Evolutionary conservation across 352 stramenopile species (phyloP).

Genomic region (Pythium brachiatum): DNA sequence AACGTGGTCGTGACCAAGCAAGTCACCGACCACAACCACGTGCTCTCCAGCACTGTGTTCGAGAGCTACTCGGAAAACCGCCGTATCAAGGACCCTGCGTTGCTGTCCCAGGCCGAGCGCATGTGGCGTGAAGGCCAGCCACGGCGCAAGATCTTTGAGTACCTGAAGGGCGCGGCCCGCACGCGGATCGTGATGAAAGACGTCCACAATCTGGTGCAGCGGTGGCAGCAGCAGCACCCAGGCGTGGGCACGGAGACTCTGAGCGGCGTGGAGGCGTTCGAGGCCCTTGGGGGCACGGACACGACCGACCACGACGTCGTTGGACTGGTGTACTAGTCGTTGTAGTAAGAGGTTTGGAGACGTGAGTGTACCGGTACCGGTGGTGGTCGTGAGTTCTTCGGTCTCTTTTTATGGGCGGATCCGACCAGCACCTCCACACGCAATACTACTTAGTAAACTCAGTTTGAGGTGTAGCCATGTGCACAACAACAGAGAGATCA

Average conservation of each 20-base stretch:
- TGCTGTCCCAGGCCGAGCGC: constrained; percentile 54
- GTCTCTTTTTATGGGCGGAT: neutral
- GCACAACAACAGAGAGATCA: neutral
- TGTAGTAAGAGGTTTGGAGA: too few relatives aligned
- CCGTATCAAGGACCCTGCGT: constrained; percentile 53
- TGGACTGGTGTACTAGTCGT: neutral
- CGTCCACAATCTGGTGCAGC: constrained; percentile 74
- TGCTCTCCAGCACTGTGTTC: constrained; percentile 52
- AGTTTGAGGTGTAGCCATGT: constrained; percentile 4
- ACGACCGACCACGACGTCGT: constrained; percentile 1
- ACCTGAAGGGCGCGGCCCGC: constrained; percentile 58
- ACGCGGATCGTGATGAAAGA: constrained; percentile 75
- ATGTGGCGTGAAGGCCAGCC: constrained; percentile 57
- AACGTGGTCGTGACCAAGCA: constrained; percentile 74
- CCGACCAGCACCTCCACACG: too few relatives aligned
- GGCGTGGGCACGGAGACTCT: neutral
- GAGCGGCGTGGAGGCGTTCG: neutral
- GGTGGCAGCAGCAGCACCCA: constrained; percentile 50
- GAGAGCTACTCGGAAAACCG: constrained; percentile 71
- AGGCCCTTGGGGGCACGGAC: neutral
- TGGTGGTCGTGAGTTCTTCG: neutral
- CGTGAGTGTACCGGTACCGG: neutral
- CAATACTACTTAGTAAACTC: too few relatives aligned
- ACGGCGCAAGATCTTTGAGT: constrained; percentile 69
- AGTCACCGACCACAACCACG: constrained; percentile 69